Conservation (phyloP, 257 asterid species). For the Solanum virginianum region DNA sequence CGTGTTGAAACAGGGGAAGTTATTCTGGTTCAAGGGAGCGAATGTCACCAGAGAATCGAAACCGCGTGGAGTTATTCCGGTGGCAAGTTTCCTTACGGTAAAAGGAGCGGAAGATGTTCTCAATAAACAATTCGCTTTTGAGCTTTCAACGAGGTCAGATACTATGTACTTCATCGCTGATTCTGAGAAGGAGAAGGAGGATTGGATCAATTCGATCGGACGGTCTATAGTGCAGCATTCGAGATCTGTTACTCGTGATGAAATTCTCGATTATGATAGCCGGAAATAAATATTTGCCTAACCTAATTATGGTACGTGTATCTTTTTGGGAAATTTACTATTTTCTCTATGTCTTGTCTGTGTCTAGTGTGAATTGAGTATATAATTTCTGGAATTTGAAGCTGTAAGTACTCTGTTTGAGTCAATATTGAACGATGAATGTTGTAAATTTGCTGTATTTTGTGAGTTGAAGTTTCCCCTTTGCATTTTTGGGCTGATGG, state of each 20-base stretch:
- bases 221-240: constrained; percentile 85
- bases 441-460: not conserved
- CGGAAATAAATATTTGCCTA: constrained; percentile 6
- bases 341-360: not conserved
- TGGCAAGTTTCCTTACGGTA: constrained; percentile 65
- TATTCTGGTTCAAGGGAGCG: constrained; percentile 95
- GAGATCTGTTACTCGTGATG: constrained; percentile 71
- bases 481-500: not conserved
- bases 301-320: not conserved
- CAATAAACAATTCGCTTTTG: constrained; percentile 71
- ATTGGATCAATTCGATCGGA: constrained; percentile 92
- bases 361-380: not conserved
- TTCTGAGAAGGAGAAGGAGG: constrained; percentile 86
- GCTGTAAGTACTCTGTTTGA: not conserved
- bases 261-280: constrained; percentile 71
- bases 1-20: constrained; percentile 77
- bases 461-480: not conserved
- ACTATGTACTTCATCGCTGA: constrained; percentile 93
- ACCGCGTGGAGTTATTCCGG: constrained; percentile 86
- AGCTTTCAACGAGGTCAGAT: constrained; percentile 59
- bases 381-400: not conserved
- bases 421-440: not conserved
- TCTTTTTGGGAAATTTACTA: not conserved
- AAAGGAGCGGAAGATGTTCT: constrained; percentile 94
- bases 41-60: constrained; percentile 48